Percentiles rank a stretch among this genome's conserved stretches.
Conservation (phyloP, 2,329 filamentous ascomycete genomes). For the Trichoderma gracile region DNA sequence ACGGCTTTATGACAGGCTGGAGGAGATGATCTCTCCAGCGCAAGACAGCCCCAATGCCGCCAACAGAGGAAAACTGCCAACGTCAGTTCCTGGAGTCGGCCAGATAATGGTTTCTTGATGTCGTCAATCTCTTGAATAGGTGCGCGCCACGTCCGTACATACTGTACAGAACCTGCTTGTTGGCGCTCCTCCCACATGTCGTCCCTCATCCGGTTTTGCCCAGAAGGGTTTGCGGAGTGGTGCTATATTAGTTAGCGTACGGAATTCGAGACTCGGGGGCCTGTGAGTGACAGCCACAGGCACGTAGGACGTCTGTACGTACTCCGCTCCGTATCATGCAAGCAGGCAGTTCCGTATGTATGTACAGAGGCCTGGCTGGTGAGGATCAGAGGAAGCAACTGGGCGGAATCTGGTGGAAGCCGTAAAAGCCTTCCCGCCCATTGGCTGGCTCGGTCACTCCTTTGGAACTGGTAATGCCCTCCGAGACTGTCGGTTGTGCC, state of each 20-base stretch:
- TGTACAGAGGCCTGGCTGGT: neutral
- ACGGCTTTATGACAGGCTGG: constrained; percentile 3
- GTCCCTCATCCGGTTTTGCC: neutral
- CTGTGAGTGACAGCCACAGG: constrained; percentile 9
- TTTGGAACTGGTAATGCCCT: constrained; percentile 24
- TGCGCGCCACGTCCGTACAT: neutral
- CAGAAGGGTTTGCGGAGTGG: constrained; percentile 16
- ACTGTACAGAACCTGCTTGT: neutral
- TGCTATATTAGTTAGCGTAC: constrained; percentile 21
- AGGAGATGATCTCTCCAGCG: constrained; percentile 12
- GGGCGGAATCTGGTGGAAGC: constrained; percentile 12
- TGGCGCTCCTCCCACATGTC: constrained; percentile 8
- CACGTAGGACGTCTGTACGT: neutral
- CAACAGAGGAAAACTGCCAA: neutral
- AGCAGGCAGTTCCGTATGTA: constrained; percentile 7
- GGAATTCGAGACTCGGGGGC: constrained; percentile 13
- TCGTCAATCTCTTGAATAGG: neutral
- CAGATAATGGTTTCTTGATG: neutral
- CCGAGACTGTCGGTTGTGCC: constrained; percentile 29
- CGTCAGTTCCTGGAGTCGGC: neutral
- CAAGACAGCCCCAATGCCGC: neutral
- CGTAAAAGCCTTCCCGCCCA: constrained; percentile 25
- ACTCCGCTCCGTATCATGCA: neutral
- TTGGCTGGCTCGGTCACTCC: constrained; percentile 25
- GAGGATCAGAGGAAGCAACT: neutral